Evolutionary conservation across 148 eudicot species (phyloP).

Genomic region (Chenopodium album): DNA sequence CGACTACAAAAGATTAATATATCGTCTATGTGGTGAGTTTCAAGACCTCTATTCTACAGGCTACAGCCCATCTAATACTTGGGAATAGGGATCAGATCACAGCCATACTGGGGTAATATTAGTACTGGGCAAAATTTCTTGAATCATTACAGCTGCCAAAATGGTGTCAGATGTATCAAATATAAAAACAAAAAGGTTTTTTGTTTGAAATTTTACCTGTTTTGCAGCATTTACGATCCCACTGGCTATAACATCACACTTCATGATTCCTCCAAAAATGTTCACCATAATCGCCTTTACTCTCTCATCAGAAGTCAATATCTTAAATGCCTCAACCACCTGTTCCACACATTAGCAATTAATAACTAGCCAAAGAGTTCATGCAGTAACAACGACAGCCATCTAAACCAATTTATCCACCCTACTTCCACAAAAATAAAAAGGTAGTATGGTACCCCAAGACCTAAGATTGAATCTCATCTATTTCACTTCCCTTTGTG

Average conservation of each 20-base stretch:
- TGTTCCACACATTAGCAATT: constrained; percentile 16
- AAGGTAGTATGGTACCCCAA: neutral
- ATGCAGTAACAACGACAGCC: neutral
- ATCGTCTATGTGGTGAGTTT: neutral
- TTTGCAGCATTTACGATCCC: constrained; percentile 99
- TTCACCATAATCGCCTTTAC: constrained; percentile 95
- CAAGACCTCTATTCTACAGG: neutral
- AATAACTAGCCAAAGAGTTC: neutral
- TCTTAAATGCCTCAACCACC: constrained; percentile 88
- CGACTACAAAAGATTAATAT: neutral
- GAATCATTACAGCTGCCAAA: neutral
- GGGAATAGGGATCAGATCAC: neutral
- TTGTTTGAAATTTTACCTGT: constrained; percentile 38
- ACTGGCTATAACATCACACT: constrained; percentile 96
- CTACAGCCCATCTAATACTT: neutral
- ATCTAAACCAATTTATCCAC: neutral
- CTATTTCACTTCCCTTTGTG: neutral
- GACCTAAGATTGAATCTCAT: neutral
- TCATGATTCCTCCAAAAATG: constrained; percentile 99
- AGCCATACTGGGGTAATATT: neutral
- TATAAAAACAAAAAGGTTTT: neutral
- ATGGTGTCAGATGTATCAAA: neutral
- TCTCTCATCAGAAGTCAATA: constrained; percentile 93
- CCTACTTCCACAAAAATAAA: neutral
- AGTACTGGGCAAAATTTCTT: neutral